Conservation (phyloP, 2,329 filamentous ascomycete species). For the Colletotrichum acutatum region DNA sequence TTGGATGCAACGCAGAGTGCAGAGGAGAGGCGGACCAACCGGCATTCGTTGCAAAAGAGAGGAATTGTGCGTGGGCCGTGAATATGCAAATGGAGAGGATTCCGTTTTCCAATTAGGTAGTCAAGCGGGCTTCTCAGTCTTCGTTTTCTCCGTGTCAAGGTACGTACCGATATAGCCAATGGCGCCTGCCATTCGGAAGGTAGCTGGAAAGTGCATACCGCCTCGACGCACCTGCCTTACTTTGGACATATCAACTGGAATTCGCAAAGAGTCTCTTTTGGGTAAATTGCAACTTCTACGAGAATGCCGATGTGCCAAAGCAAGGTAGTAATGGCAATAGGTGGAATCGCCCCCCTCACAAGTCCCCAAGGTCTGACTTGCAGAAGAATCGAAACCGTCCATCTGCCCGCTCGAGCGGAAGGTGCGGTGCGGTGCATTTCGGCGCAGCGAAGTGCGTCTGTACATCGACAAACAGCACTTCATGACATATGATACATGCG, state of each 20-base stretch:
- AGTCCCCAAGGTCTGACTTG: background rate
- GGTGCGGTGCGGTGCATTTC: conserved; percentile 8
- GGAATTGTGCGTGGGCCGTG: conserved; percentile 10
- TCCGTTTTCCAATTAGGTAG: no score
- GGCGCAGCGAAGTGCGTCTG: conserved; percentile 5
- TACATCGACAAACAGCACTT: conserved; percentile 12
- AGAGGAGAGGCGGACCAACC: background rate
- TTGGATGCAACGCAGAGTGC: background rate
- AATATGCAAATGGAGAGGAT: background rate
- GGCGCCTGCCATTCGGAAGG: background rate
- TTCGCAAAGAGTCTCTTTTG: background rate
- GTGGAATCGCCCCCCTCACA: background rate
- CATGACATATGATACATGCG: background rate
- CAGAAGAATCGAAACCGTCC: background rate
- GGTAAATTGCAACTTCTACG: background rate
- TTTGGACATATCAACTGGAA: background rate
- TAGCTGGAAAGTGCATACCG: background rate
- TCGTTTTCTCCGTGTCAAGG: conserved; percentile 1
- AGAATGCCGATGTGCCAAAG: background rate
- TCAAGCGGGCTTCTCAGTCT: conserved; percentile 6
- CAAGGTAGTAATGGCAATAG: background rate
- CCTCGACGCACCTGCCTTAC: background rate
- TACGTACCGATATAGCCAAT: conserved; percentile 2
- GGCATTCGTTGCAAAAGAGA: background rate
- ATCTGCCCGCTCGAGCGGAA: conserved; percentile 16